These are phyloP conservation scores for Trametes gibbosa DNA, from an alignment of 768 basidiomycete species.

Conservation along the genomic window DNA sequence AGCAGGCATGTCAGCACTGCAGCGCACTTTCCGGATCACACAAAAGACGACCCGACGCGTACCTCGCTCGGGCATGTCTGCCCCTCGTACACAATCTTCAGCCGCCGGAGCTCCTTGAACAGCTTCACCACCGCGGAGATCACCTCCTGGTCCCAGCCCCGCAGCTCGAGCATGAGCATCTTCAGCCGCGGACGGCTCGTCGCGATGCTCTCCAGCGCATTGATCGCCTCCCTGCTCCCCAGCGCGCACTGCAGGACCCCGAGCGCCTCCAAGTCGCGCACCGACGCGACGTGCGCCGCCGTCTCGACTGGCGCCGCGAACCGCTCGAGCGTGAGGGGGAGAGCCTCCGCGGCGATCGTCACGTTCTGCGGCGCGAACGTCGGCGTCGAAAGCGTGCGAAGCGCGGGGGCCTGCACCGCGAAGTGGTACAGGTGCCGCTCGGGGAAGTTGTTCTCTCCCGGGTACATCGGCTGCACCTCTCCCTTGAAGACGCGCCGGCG, in stretches of 20 bases:
- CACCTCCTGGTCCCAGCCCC: constrained; percentile 46
- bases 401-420: constrained; percentile 10
- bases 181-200: constrained; percentile 31
- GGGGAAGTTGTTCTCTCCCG: constrained; percentile 23
- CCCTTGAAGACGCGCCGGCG: constrained; percentile 14
- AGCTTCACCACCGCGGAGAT: constrained; percentile 40
- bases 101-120: constrained; percentile 35
- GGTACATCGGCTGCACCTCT: constrained; percentile 7
- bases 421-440: constrained; percentile 20
- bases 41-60: constrained; percentile 14
- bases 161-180: constrained; percentile 33
- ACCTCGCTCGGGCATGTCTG: constrained; percentile 42
- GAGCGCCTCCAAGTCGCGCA: constrained; percentile 21
- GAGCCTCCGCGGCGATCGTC: constrained; percentile 8
- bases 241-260: constrained; percentile 22
- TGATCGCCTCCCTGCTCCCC: constrained; percentile 18
- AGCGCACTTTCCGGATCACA: not conserved
- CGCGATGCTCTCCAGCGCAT: constrained; percentile 20
- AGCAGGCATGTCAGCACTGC: not conserved
- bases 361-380: constrained; percentile 6
- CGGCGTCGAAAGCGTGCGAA: constrained; percentile 19
- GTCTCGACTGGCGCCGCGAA: constrained; percentile 15
- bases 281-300: constrained; percentile 16
- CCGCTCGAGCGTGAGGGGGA: constrained; percentile 8
- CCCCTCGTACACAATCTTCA: constrained; percentile 39